Evolutionary conservation across 805 yeast genomes (phyloP).

Genomic region (Schwanniomyces polymorphus): DNA sequence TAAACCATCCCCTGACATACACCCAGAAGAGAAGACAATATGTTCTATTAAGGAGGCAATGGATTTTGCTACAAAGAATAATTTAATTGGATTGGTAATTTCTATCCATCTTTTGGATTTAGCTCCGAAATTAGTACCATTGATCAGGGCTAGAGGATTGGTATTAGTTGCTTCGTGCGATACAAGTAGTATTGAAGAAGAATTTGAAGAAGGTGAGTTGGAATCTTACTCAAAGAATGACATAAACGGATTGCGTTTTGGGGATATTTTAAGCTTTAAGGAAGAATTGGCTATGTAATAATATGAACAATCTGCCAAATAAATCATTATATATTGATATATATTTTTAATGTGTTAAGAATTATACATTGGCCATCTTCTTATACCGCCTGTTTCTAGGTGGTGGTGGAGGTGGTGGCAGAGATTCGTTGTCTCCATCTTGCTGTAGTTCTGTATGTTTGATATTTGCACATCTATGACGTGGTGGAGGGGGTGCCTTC

Average conservation of each 20-base stretch:
- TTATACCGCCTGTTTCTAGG: slow-evolving; percentile 23
- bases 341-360: background rate
- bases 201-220: slow-evolving; percentile 27
- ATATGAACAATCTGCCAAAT: background rate
- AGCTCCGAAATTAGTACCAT: slow-evolving; percentile 73
- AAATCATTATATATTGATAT: background rate
- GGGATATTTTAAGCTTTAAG: slow-evolving; percentile 64
- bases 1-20: slow-evolving; percentile 9
- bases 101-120: slow-evolving; percentile 68
- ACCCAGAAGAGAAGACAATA: slow-evolving; percentile 42
- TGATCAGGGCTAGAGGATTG: slow-evolving; percentile 78
- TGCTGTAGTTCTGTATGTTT: background rate
- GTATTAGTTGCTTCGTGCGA: slow-evolving; percentile 72
- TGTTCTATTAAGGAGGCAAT: slow-evolving; percentile 82
- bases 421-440: background rate
- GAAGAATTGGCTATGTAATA: slow-evolving; percentile 43
- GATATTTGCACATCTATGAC: background rate
- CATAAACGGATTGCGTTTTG: slow-evolving; percentile 67
- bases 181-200: slow-evolving; percentile 21
- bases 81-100: slow-evolving; percentile 79
- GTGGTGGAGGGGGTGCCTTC: slow-evolving; percentile 42
- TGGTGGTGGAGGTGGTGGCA: slow-evolving; percentile 38
- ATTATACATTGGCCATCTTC: background rate
- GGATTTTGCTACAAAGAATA: slow-evolving; percentile 75
- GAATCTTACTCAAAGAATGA: slow-evolving; percentile 43